phyloP scores from a whole-genome alignment of 768 basidiomycete species.

The Boletus edulis region DNA sequence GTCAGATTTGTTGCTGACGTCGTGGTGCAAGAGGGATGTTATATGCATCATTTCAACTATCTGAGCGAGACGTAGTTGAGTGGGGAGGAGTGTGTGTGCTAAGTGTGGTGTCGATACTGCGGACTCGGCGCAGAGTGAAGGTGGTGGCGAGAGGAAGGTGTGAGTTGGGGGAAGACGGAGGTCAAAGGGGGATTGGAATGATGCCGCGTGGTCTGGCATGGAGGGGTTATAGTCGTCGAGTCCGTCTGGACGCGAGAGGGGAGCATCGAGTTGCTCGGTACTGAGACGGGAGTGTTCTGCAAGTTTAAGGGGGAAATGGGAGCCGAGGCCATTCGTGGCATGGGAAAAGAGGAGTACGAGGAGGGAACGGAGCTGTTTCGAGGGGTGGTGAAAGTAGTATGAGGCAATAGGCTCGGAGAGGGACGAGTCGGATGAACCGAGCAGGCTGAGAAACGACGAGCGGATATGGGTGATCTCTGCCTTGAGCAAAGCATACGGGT shows the following conservation, averaged over 20 bases:
- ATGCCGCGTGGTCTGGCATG: slow-evolving; percentile 75
- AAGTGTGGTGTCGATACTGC: slow-evolving; percentile 32
- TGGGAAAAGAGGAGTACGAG: slow-evolving; percentile 87
- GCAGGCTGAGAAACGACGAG: slow-evolving; percentile 66
- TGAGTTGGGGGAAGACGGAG: slow-evolving; percentile 36
- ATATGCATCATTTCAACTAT: slow-evolving; percentile 99
- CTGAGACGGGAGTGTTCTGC: slow-evolving; percentile 58
- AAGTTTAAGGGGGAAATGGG: slow-evolving; percentile 53
- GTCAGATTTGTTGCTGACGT: slow-evolving; percentile 73
- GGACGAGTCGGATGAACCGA: slow-evolving; percentile 87
- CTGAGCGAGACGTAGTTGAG: slow-evolving; percentile 90
- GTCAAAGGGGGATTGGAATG: slow-evolving; percentile 60
- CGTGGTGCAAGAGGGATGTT: slow-evolving; percentile 90
- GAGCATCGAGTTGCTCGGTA: slow-evolving; percentile 66
- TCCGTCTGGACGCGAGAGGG: slow-evolving; percentile 76
- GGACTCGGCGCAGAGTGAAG: slow-evolving; percentile 17
- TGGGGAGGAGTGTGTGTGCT: slow-evolving; percentile 55
- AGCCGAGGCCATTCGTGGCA: slow-evolving; percentile 89
- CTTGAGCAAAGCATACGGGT: slow-evolving; percentile 70
- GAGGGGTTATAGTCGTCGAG: slow-evolving; percentile 90
- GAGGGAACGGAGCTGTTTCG: slow-evolving; percentile 88
- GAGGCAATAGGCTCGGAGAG: slow-evolving; percentile 78
- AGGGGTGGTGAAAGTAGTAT: slow-evolving; percentile 87
- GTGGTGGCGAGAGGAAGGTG: slow-evolving; percentile 27
- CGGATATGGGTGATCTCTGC: slow-evolving; percentile 72